Evolutionary conservation across 148 eudicot genomes (phyloP).

Genomic region (Nepenthes gracilis): DNA sequence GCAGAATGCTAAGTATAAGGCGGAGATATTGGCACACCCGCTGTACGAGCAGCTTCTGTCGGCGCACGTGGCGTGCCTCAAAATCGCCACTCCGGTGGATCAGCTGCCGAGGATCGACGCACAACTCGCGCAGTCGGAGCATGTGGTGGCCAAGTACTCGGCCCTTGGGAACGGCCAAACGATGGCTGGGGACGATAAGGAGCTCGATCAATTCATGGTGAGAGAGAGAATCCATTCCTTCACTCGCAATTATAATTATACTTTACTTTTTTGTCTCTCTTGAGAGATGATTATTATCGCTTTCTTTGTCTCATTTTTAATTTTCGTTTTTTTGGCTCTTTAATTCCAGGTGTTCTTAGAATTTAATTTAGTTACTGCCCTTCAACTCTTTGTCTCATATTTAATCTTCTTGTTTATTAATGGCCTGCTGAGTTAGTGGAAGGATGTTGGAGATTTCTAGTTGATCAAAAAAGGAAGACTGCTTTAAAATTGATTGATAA

Average conservation of each 20-base stretch:
- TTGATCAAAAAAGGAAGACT: too few relatives aligned
- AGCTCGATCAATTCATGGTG: slow-evolving; percentile 95
- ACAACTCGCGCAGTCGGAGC: slow-evolving; percentile 67
- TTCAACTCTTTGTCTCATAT: too few relatives aligned
- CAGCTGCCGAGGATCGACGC: slow-evolving; percentile 87
- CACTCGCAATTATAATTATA: neutral
- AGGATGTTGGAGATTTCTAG: too few relatives aligned
- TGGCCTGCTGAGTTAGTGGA: too few relatives aligned
- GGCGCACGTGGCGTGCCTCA: slow-evolving; percentile 75
- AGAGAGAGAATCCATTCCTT: neutral
- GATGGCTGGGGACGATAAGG: slow-evolving; percentile 44
- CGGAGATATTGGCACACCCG: slow-evolving; percentile 57
- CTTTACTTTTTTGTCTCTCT: neutral
- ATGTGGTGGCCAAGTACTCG: slow-evolving; percentile 59
- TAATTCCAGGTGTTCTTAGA: too few relatives aligned
- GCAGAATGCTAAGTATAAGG: slow-evolving; percentile 42
- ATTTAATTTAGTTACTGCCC: too few relatives aligned
- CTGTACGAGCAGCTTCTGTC: slow-evolving; percentile 69
- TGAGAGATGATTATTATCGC: neutral
- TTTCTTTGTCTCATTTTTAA: neutral
- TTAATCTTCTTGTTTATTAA: too few relatives aligned
- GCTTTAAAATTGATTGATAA: too few relatives aligned
- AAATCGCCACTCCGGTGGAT: slow-evolving; percentile 86
- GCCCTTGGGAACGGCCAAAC: slow-evolving; percentile 21
- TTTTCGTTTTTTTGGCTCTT: too few relatives aligned